Base-by-base conservation (phyloP, 2,329 filamentous ascomycete species). In the Hymenoscyphus occultus region DNA sequence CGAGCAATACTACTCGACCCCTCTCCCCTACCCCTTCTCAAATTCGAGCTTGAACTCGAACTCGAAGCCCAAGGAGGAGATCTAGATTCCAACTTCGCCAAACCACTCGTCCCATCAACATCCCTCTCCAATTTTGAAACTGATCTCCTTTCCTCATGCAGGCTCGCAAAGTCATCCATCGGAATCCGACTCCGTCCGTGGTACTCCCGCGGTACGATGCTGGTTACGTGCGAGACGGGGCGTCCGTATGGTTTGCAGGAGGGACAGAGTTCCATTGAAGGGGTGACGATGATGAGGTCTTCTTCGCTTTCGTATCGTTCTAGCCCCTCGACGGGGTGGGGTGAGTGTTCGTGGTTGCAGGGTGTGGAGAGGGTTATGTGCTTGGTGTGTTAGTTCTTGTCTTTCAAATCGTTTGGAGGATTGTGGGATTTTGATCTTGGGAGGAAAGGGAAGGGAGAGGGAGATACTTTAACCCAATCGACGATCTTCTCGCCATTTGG, bases 221-320 rank as follows among this genome's bases (percentile, higher is more conserved):
- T 48, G 2, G 58, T n/a, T 4, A 13, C n/a, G 10, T 19, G 13
- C 39, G 16, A 14, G 5, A 16, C 14, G 19, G 9, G 39, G 1
- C 39, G 39, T 2, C 22, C 12, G 3, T 45, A 32, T 0, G 22
- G 19, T 45, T 7, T 22, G 12, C 59, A 61, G 13, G 39, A 42
- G 1, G 59, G 59, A 54, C 59, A 61, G 28, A 56, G 13, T 1
- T 48, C 14, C 9, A 12, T 13, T 3, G 40, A 31, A 3, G 59
- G 40, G 4, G 59, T 51, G 1, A 40, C 45, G 1, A 61, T 45
- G 6, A 61, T 14, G 16, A 16, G 54, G 19, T 61, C 45, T 39
- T 39, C 32, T 39, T 61, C 59, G 13, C 32, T 51, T 51, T 61
- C 59, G 28, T 61, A 61, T 3, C 59, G 59, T 31, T 61, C 59